A percentile compares a stretch with the other conserved stretches of the same genome.
Conservation (phyloP, 2,329 filamentous ascomycete genomes). For the Calonectria hongkongensis region DNA sequence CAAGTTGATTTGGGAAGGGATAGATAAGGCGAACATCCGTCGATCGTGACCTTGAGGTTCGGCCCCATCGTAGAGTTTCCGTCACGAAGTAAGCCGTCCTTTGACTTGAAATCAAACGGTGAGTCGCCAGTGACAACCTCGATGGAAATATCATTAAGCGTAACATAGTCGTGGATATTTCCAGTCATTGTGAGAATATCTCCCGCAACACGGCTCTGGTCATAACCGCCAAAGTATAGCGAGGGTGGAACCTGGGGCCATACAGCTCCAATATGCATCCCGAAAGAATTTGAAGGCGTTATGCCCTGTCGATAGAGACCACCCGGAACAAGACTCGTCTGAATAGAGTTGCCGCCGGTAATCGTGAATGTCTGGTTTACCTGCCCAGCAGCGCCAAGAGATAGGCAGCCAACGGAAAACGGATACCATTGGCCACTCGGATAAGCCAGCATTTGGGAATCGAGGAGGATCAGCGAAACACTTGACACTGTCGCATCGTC, state of each 20-base stretch:
- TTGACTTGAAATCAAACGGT: conserved; percentile 11
- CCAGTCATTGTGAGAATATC: conserved; percentile 52
- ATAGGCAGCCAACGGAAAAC: conserved; percentile 57
- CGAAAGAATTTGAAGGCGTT: conserved; percentile 63
- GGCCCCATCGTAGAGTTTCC: conserved; percentile 45
- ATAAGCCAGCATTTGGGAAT: conserved; percentile 54
- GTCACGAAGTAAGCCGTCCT: conserved; percentile 55
- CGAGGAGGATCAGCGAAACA: conserved; percentile 50
- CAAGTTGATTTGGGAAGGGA: conserved; percentile 63
- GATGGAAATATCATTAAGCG: conserved; percentile 61
- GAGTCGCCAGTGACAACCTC: conserved; percentile 54
- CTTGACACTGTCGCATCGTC: conserved; percentile 10
- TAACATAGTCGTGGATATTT: conserved; percentile 48
- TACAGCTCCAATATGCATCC: conserved; percentile 65
- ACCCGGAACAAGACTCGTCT: conserved; percentile 58
- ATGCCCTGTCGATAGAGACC: conserved; percentile 48
- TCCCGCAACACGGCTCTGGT: conserved; percentile 62
- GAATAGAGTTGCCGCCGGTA: conserved; percentile 45
- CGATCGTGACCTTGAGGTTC: conserved; percentile 55
- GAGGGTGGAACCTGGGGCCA: conserved; percentile 56
- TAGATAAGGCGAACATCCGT: conserved; percentile 63
- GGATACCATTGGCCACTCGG: conserved; percentile 56
- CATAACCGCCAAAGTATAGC: conserved; percentile 64
- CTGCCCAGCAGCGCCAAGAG: conserved; percentile 51
- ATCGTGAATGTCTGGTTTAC: conserved; percentile 55